Base-by-base conservation (phyloP, 768 basidiomycete species). In the Lyophyllum semitale region DNA sequence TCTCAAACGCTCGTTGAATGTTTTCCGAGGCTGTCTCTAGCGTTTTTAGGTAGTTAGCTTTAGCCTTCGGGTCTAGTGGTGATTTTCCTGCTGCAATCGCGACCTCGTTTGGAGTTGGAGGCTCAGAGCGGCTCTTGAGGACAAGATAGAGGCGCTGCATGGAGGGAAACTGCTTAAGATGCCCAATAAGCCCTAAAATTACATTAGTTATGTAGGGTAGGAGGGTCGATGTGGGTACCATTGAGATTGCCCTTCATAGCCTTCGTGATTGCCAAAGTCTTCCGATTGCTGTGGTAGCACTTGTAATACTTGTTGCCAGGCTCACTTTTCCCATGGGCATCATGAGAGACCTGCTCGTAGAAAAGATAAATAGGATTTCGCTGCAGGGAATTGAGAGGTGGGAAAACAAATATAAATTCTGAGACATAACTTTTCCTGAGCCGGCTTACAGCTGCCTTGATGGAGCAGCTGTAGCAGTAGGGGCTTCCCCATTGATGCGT, bases 161-260 rank as follows among this genome's bases (percentile, higher is more conserved):
- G 4, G 25, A 12, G 3, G 9, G 2, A 13, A 27, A 40, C 4
- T 40, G 13, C 38, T 40, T 40, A 2, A 40, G 38, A 18, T 40
- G 38, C 17, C 38, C 17, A 13, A 26, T 27, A 8, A 15, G 13
- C 6, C 23, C 25, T 26, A 13, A 17, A 27, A 8, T 17, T 25
- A 15, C 8, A 40, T 40, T 8, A 40, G 38, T 18, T n/a, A 40
- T 40, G 17, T n/a, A 2, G 17, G 1, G 8, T n/a, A 40, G 8
- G 13, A 2, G 20, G n/a, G 38, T 18, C n/a, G 8, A 40, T 40
- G 11, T 40, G 20, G 49, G 40, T 5, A 56, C 55, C 45, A 51
- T 17, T 30, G 2, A 51, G 32, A 20, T 51, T 56, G 12, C 49
- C 40, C 27, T 50, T 50, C 49, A 56, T 56, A 26, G 8, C 20